Evolutionary conservation across 768 basidiomycete species (phyloP).

Genomic region (Boletales sp.): DNA sequence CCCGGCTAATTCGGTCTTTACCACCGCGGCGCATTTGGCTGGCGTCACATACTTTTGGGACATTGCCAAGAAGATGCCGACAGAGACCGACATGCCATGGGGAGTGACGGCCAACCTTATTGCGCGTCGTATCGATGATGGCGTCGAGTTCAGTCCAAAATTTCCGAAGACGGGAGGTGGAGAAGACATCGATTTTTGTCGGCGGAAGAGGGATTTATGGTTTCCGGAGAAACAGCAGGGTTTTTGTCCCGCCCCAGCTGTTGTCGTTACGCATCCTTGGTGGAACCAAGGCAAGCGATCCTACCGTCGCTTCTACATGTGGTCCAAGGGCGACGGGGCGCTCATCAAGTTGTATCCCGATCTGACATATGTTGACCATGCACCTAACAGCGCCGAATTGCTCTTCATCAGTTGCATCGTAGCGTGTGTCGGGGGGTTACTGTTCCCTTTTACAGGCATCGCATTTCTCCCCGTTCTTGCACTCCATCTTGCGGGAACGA

Average conservation of each 20-base stretch:
- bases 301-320: slow-evolving; percentile 55
- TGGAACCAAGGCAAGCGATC: slow-evolving; percentile 46
- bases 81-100: slow-evolving; percentile 50
- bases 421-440: slow-evolving; percentile 8
- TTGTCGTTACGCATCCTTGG: slow-evolving; percentile 55
- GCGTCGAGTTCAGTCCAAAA: slow-evolving; percentile 40
- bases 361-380: slow-evolving; percentile 40
- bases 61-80: slow-evolving; percentile 46
- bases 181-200: slow-evolving; percentile 60
- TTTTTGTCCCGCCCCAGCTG: slow-evolving; percentile 46
- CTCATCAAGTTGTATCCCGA: slow-evolving; percentile 48
- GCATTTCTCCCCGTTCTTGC: slow-evolving; percentile 13
- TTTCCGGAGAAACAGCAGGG: slow-evolving; percentile 34
- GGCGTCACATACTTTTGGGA: slow-evolving; percentile 63
- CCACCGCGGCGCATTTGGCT: slow-evolving; percentile 50
- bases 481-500: slow-evolving; percentile 22
- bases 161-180: slow-evolving; percentile 66
- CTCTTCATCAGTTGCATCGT: slow-evolving; percentile 28
- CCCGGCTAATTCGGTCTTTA: slow-evolving; percentile 44
- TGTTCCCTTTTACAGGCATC: slow-evolving; percentile 12
- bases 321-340: slow-evolving; percentile 55
- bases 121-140: slow-evolving; percentile 42
- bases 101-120: slow-evolving; percentile 62
- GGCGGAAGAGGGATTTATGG: slow-evolving; percentile 41
- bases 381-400: slow-evolving; percentile 50